Conservation (phyloP, 805 yeast genomes). For the Saccharomyces mikatae region DNA sequence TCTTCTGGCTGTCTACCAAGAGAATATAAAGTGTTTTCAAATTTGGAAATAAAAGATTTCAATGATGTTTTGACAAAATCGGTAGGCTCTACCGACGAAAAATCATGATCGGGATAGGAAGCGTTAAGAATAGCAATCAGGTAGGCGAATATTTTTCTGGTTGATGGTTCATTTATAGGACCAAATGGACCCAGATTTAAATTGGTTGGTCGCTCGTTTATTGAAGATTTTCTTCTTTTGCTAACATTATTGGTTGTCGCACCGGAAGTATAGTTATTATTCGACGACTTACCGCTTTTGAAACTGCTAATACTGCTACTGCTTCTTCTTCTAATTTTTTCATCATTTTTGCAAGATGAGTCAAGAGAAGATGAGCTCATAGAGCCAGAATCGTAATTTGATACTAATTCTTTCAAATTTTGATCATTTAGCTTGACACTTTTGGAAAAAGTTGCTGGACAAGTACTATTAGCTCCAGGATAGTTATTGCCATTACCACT, state of each 20-base stretch:
- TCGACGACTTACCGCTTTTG: slow-evolving; percentile 8
- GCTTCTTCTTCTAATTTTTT: slow-evolving; percentile 20
- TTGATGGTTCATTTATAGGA: slow-evolving; percentile 75
- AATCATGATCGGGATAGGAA: slow-evolving; percentile 94
- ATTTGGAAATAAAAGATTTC: slow-evolving; percentile 49
- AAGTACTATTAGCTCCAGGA: neutral
- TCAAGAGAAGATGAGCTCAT: slow-evolving; percentile 27
- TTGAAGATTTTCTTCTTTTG: slow-evolving; percentile 26
- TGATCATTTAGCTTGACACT: slow-evolving; percentile 30
- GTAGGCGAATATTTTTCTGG: slow-evolving; percentile 84
- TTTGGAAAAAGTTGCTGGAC: slow-evolving; percentile 6
- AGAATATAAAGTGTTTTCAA: slow-evolving; percentile 70
- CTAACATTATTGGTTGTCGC: slow-evolving; percentile 2
- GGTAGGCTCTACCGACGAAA: slow-evolving; percentile 73
- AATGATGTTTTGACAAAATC: slow-evolving; percentile 50
- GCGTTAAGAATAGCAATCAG: slow-evolving; percentile 84
- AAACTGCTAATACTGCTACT: slow-evolving; percentile 17
- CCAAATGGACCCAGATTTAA: slow-evolving; percentile 69
- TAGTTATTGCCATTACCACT: slow-evolving; percentile 2
- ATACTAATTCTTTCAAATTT: slow-evolving; percentile 29
- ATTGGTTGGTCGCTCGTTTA: slow-evolving; percentile 17
- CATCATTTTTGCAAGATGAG: slow-evolving; percentile 11
- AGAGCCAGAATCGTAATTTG: slow-evolving; percentile 21
- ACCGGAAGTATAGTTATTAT: neutral
- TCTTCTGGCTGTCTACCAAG: slow-evolving; percentile 50